phyloP scores from a whole-genome alignment of 140 eudicot species.

The Senecio squalidus region DNA sequence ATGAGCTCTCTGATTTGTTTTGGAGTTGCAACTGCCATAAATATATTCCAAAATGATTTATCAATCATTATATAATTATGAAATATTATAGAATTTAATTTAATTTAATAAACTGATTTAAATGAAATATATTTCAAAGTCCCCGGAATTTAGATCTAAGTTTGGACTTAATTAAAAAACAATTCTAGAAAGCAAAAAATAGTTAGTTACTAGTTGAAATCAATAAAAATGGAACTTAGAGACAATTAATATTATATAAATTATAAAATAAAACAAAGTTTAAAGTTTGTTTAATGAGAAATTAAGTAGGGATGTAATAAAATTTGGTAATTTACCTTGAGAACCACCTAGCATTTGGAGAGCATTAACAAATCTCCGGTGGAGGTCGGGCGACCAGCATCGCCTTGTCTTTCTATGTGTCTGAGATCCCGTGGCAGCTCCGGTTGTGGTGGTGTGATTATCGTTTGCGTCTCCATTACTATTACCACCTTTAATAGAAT shows the following conservation, averaged over 20 bases:
- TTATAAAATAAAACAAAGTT: too few species aligned
- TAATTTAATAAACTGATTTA: background rate
- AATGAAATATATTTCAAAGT: too few species aligned
- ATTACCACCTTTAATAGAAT: constrained; percentile 29
- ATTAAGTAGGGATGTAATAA: background rate
- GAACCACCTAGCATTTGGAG: constrained; percentile 99
- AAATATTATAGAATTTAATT: background rate
- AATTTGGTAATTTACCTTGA: constrained; percentile 92
- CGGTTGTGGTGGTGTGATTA: constrained; percentile 15
- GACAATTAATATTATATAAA: too few species aligned
- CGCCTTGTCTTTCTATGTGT: constrained; percentile 84
- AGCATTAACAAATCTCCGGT: constrained; percentile 93
- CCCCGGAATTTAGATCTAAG: too few species aligned
- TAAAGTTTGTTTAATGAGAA: too few species aligned
- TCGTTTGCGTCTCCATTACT: constrained; percentile 42
- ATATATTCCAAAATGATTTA: constrained; percentile 27
- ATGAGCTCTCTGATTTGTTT: constrained; percentile 97
- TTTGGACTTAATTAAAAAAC: too few species aligned
- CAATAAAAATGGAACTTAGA: too few species aligned
- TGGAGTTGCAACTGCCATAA: constrained; percentile 91
- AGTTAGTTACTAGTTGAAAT: too few species aligned
- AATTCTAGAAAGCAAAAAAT: too few species aligned
- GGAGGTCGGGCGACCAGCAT: constrained; percentile 99
- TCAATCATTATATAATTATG: constrained; percentile 15
- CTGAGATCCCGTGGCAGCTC: constrained; percentile 38